phyloP scores from a whole-genome alignment of 345 rosid genomes.

The Balakata baccata region DNA sequence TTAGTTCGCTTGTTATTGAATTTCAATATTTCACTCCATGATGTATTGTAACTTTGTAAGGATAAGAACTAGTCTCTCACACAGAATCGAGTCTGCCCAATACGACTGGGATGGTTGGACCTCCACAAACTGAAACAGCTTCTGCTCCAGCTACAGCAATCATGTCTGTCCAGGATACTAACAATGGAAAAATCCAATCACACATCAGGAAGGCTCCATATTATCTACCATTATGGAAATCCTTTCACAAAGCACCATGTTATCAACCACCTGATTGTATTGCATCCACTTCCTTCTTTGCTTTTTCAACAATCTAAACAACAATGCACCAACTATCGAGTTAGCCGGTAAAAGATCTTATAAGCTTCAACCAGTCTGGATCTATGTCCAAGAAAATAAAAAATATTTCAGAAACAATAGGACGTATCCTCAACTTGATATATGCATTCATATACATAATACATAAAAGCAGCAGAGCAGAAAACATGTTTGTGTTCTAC shows the following conservation, averaged over 20 bases:
- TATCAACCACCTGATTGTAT: constrained; percentile 52
- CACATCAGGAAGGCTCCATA: constrained; percentile 23
- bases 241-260: constrained; percentile 18
- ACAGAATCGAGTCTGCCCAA: constrained; percentile 72
- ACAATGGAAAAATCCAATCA: constrained; percentile 26
- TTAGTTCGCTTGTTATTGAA: no score
- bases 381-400: neutral
- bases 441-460: neutral
- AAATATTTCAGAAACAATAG: neutral
- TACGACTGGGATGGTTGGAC: constrained; percentile 65
- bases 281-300: constrained; percentile 65
- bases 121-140: constrained; percentile 88
- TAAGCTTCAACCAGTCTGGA: constrained; percentile 19
- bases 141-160: constrained; percentile 86
- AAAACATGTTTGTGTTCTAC: neutral
- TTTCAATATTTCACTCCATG: neutral
- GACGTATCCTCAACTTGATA: neutral
- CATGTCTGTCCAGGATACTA: constrained; percentile 97
- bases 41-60: neutral
- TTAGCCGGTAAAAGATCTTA: constrained; percentile 27
- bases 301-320: constrained; percentile 74
- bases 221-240: constrained; percentile 12
- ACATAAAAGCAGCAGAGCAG: neutral
- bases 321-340: constrained; percentile 34
- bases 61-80: constrained; percentile 36